These are phyloP conservation scores for Zoysia pacifica DNA, from an alignment of 176 grass and related monocot species.

Conservation along the genomic window DNA sequence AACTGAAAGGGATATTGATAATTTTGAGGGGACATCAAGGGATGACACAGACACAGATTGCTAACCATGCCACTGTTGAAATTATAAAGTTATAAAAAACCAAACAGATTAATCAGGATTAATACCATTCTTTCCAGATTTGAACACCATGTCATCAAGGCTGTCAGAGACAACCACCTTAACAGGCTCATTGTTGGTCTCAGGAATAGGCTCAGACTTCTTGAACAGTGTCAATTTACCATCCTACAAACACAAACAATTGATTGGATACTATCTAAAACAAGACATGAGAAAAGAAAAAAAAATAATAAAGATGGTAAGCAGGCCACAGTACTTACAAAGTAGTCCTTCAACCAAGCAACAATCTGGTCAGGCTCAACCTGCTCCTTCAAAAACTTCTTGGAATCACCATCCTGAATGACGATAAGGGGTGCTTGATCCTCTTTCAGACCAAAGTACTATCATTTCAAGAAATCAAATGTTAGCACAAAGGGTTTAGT, in stretches of 20 bases:
- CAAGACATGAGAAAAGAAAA: background rate
- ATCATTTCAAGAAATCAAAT: slow-evolving; percentile 18
- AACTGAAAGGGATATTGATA: slow-evolving; percentile 45
- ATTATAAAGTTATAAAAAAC: background rate
- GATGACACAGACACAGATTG: background rate
- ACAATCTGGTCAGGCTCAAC: slow-evolving; percentile 67
- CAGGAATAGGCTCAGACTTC: slow-evolving; percentile 90
- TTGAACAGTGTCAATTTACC: slow-evolving; percentile 70
- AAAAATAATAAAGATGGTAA: background rate
- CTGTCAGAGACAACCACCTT: slow-evolving; percentile 85
- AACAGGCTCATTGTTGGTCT: slow-evolving; percentile 77
- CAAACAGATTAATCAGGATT: background rate
- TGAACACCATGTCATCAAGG: slow-evolving; percentile 68
- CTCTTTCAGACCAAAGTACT: slow-evolving; percentile 88
- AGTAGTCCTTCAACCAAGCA: slow-evolving; percentile 81
- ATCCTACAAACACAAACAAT: slow-evolving; percentile 46
- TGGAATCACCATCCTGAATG: slow-evolving; percentile 63
- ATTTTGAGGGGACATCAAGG: background rate
- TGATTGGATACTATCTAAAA: background rate
- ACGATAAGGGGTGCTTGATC: slow-evolving; percentile 80
- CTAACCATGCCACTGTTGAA: background rate
- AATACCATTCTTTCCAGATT: slow-evolving; percentile 92
- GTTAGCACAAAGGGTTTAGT: slow-evolving; percentile 7
- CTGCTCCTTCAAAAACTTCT: slow-evolving; percentile 83
- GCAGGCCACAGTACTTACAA: slow-evolving; percentile 39